Evolutionary conservation across 1,284 basidiomycete species (phyloP).

Genomic region (Gymnopus androsaceus): DNA sequence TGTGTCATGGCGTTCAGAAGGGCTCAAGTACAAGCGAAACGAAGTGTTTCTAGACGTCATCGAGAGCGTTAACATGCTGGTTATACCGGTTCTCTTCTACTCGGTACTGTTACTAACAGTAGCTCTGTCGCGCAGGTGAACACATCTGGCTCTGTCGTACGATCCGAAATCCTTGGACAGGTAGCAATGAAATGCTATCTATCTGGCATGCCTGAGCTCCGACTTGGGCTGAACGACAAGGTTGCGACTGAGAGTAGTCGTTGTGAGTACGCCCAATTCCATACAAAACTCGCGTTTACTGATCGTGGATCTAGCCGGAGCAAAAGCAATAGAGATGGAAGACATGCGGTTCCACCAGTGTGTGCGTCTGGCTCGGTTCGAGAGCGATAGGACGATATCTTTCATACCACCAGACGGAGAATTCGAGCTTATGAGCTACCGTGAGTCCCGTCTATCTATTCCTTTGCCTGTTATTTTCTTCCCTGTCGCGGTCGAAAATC

Average conservation of each 20-base stretch:
- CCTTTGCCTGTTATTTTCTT: too few relatives aligned
- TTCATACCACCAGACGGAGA: slow-evolving; percentile 99
- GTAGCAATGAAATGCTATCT: slow-evolving; percentile 99
- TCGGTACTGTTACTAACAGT: slow-evolving; percentile 15
- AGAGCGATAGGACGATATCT: slow-evolving; percentile 98
- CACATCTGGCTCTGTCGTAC: slow-evolving; percentile 94
- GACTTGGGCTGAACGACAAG: slow-evolving; percentile 97
- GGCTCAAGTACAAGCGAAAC: slow-evolving; percentile 97
- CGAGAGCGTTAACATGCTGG: slow-evolving; percentile 95
- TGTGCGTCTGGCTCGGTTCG: slow-evolving; percentile 97
- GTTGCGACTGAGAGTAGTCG: slow-evolving; percentile 99
- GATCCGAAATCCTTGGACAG: slow-evolving; percentile 95
- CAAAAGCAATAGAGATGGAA: slow-evolving; percentile 99
- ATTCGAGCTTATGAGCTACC: slow-evolving; percentile 60
- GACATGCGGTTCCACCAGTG: slow-evolving; percentile 99
- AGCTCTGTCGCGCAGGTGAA: slow-evolving; percentile 84
- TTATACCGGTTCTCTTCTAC: slow-evolving; percentile 38
- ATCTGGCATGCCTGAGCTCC: slow-evolving; percentile 98
- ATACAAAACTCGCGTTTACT: not conserved
- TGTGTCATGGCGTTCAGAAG: slow-evolving; percentile 97
- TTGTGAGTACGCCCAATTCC: slow-evolving; percentile 80
- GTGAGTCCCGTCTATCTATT: too few relatives aligned
- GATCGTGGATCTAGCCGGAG: slow-evolving; percentile 56
- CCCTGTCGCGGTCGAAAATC: too few relatives aligned
- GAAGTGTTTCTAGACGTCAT: slow-evolving; percentile 99